phyloP scores from a whole-genome alignment of 495 filamentous ascomycete genomes.

The Glonium stellatum region DNA sequence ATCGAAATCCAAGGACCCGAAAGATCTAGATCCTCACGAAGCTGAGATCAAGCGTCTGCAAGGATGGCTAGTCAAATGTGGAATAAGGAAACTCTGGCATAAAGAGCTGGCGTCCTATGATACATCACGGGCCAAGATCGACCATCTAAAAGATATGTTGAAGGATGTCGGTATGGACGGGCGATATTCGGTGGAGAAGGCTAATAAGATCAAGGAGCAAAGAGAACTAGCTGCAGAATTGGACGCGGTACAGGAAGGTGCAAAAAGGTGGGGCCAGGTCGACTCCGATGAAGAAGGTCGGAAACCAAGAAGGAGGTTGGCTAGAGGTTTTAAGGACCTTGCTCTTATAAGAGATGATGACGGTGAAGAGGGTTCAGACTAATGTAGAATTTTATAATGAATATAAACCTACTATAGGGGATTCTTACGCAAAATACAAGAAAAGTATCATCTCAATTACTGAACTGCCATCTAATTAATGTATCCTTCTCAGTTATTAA shows the following conservation, averaged over 20 bases:
- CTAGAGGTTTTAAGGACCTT: conserved; percentile 41
- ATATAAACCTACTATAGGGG: too few relatives aligned
- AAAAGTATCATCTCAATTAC: too few relatives aligned
- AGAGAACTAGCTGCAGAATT: conserved; percentile 77
- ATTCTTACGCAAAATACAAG: too few relatives aligned
- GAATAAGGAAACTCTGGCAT: conserved; percentile 86
- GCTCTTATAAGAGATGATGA: conserved; percentile 32
- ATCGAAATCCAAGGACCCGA: conserved; percentile 31
- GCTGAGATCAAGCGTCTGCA: conserved; percentile 88
- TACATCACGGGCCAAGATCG: conserved; percentile 71
- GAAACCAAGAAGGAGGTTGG: conserved; percentile 24
- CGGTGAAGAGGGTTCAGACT: conserved; percentile 6
- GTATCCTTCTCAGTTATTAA: too few relatives aligned
- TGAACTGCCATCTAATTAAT: too few relatives aligned
- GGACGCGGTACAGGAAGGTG: conserved; percentile 71
- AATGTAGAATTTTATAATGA: not conserved
- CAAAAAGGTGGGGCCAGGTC: conserved; percentile 64
- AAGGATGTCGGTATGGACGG: conserved; percentile 79
- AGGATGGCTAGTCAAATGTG: conserved; percentile 81
- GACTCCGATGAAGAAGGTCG: conserved; percentile 39
- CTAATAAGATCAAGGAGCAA: conserved; percentile 74
- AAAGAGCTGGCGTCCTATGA: conserved; percentile 71
- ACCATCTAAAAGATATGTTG: conserved; percentile 70
- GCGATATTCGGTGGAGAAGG: conserved; percentile 75
- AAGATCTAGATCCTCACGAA: conserved; percentile 58